Evolutionary conservation across 1,284 basidiomycete species (phyloP), one percentile per base, ranked within the genome.

Genomic region (Quambalaria eucalypti): DNA sequence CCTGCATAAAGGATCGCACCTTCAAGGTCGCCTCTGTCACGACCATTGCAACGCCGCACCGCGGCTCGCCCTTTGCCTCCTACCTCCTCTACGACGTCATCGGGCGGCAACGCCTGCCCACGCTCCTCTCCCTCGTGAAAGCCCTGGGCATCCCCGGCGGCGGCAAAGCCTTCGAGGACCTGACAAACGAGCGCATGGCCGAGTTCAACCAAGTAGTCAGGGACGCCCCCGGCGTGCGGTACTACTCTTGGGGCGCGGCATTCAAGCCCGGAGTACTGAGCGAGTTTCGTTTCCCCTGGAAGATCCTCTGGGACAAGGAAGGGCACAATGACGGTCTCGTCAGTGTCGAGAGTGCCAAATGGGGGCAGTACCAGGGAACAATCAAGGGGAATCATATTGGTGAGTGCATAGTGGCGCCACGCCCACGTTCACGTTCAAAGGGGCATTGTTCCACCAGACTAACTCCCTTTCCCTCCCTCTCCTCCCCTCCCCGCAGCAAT

Each of bases 211-310:
- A 86, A 56, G 80, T 85, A 39, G 88, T 88, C 0, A 85, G 87
- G 0, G 85, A 96, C 67, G 81, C 85, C 0, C 79, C 81, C 0
- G 82, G 82, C 28, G 86, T 95, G 55, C 81, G 83, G 61, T 96
- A 96, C 77, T 92, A 87, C 69, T 90, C 87, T 67, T 97, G 90
- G 87, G 92, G 92, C 9, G 91, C 92, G 4, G 81, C 81, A 23
- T 92, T 90, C 74, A 83, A 87, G 12, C 90, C 92, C 2, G 52
- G 52, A 25, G 38, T 40, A 21, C 36, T 46, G 7, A 44, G 44
- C 33, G 59, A 61, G 44, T 56, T 57, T 8, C 83, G 83, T 61
- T 85, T 85, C 81, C 84, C 90, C 1, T 88, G 90, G 74, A 83
- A 83, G 3, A 84, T 95, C 30, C 86, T 96, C 49, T 75, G 86